Conservation (phyloP, 495 filamentous ascomycete species). For the Astrothelium macrocarpum region DNA sequence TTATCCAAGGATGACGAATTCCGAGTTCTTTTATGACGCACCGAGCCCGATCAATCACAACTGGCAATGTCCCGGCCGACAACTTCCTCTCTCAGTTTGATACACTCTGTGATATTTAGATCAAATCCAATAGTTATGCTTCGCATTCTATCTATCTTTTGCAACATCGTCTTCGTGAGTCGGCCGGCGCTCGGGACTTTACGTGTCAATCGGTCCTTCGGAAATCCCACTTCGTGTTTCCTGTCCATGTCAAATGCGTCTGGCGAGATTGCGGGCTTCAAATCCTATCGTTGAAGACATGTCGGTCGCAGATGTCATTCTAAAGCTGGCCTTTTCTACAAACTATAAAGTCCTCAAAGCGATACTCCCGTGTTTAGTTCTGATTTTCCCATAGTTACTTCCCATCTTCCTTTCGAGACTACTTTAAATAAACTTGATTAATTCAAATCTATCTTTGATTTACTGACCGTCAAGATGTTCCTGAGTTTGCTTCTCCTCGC, state of each 20-base stretch:
- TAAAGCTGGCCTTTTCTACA: slow-evolving; percentile 2
- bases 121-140: not conserved
- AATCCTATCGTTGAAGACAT: not conserved
- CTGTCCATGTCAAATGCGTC: not conserved
- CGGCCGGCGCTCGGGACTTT: not conserved
- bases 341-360: not conserved
- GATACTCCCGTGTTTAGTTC: not conserved
- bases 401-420: not conserved
- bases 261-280: not conserved
- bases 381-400: not conserved
- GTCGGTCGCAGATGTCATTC: not conserved
- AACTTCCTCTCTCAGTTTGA: not conserved
- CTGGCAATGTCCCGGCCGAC: no score
- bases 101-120: not conserved
- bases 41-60: no score
- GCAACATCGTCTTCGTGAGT: not conserved
- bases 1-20: no score
- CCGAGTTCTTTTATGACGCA: no score
- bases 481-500: not conserved
- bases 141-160: not conserved
- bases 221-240: not conserved
- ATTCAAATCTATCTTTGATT: not conserved
- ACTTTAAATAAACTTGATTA: not conserved
- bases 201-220: slow-evolving; percentile 2
- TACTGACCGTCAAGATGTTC: not conserved